Conservation (phyloP, 768 basidiomycete genomes). For the Agrocybe chaxingu region DNA sequence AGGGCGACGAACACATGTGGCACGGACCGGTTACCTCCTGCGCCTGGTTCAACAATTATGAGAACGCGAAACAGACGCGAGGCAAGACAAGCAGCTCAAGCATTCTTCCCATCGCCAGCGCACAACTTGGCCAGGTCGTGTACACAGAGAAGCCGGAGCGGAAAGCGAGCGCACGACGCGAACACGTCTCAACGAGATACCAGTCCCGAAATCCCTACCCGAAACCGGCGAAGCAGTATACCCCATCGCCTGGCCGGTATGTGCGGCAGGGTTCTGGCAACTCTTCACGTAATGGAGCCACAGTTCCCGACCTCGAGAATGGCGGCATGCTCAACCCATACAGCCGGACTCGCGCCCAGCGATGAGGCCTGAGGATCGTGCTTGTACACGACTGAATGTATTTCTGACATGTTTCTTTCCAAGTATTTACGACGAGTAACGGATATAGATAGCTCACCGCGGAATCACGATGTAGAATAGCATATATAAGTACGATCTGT, state of each 20-base stretch:
- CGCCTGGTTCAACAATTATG: slow-evolving; percentile 65
- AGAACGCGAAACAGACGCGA: slow-evolving; percentile 32
- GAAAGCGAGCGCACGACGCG: slow-evolving; percentile 21
- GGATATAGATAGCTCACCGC: slow-evolving; percentile 10
- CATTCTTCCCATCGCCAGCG: slow-evolving; percentile 32
- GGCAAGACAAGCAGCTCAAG: slow-evolving; percentile 35
- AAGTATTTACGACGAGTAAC: slow-evolving; percentile 16
- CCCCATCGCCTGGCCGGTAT: slow-evolving; percentile 17
- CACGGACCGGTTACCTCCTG: slow-evolving; percentile 64
- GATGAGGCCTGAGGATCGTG: slow-evolving; percentile 5
- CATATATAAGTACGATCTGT: neutral
- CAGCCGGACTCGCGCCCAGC: slow-evolving; percentile 15
- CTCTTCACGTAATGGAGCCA: slow-evolving; percentile 29
- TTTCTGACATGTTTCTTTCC: slow-evolving; percentile 15
- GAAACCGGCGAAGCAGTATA: slow-evolving; percentile 11
- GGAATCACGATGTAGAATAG: slow-evolving; percentile 7
- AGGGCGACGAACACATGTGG: slow-evolving; percentile 61
- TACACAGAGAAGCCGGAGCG: slow-evolving; percentile 22
- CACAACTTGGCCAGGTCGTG: slow-evolving; percentile 14
- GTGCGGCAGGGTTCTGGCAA: slow-evolving; percentile 30
- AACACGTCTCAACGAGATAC: slow-evolving; percentile 17
- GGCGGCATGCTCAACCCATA: slow-evolving; percentile 43
- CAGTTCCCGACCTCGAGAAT: slow-evolving; percentile 34
- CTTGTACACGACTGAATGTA: slow-evolving; percentile 6
- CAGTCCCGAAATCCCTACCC: slow-evolving; percentile 16